Evolutionary conservation across 140 eudicot genomes (phyloP).

Genomic region (Anethum foeniculum): DNA sequence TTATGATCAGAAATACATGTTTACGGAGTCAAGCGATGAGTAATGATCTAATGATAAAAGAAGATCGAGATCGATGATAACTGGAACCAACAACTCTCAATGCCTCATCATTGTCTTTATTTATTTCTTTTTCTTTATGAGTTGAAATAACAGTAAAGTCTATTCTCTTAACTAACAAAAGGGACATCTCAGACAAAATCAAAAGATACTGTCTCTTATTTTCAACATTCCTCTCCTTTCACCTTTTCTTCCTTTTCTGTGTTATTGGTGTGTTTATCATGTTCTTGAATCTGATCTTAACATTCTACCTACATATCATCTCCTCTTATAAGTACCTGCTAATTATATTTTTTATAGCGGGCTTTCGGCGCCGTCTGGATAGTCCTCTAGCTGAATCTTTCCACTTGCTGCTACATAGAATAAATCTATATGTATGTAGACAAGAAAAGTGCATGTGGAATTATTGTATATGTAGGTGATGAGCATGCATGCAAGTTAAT

Average conservation of each 20-base stretch:
- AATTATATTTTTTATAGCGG: not conserved
- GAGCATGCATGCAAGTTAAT: slow-evolving; percentile 1
- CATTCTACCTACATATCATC: not conserved
- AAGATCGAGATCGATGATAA: slow-evolving; percentile 18
- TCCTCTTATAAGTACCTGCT: not conserved
- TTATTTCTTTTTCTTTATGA: slow-evolving; percentile 22
- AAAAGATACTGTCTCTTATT: slow-evolving; percentile 26
- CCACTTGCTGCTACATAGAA: not conserved
- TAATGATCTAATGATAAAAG: not conserved
- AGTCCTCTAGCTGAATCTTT: not conserved
- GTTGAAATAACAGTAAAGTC: slow-evolving; percentile 31
- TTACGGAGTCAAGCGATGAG: slow-evolving; percentile 9
- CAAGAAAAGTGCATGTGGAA: not conserved
- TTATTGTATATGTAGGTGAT: not conserved
- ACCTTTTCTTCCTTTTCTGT: slow-evolving; percentile 8
- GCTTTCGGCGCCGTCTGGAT: not conserved
- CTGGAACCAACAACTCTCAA: slow-evolving; percentile 32
- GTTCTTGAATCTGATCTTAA: slow-evolving; percentile 14
- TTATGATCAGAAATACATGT: no score
- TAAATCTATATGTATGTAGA: not conserved
- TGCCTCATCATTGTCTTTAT: slow-evolving; percentile 20
- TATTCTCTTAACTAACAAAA: slow-evolving; percentile 26
- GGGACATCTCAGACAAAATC: slow-evolving; percentile 28
- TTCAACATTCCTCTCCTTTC: slow-evolving; percentile 22
- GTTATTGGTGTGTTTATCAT: slow-evolving; percentile 12